Evolutionary conservation across 352 stramenopile species (phyloP).

Genomic region (Phytophthora capsici): DNA sequence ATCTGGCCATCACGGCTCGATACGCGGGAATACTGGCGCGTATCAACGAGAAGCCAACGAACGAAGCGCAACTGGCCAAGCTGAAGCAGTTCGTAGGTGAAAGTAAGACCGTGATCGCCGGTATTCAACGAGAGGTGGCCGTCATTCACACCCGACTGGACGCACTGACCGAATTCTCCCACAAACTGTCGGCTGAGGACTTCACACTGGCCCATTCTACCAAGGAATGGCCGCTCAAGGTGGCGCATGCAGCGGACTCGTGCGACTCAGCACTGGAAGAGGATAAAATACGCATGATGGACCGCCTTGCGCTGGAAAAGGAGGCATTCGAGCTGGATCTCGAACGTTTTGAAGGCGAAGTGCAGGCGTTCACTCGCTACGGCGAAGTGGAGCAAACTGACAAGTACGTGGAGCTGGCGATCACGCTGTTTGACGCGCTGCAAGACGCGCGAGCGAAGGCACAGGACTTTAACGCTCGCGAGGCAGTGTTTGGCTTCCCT

Average conservation of each 20-base stretch:
- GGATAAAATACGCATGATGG: constrained; percentile 95
- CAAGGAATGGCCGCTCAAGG: constrained; percentile 88
- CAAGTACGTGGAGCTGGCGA: constrained; percentile 89
- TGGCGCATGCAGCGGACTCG: constrained; percentile 80
- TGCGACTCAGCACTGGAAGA: constrained; percentile 91
- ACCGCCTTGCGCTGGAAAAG: constrained; percentile 92
- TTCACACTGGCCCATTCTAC: constrained; percentile 90
- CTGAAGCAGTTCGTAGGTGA: constrained; percentile 90
- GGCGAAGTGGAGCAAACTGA: constrained; percentile 90
- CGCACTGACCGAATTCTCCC: constrained; percentile 82
- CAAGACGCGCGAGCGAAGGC: constrained; percentile 92
- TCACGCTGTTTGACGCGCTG: constrained; percentile 89
- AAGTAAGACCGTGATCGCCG: constrained; percentile 79
- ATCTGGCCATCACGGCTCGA: constrained; percentile 87
- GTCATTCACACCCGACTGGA: constrained; percentile 77
- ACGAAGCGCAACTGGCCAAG: constrained; percentile 91
- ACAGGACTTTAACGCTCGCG: constrained; percentile 92
- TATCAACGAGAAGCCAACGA: constrained; percentile 92
- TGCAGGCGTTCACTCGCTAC: constrained; percentile 89
- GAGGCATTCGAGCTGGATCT: constrained; percentile 86
- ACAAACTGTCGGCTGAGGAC: constrained; percentile 90
- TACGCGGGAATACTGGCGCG: constrained; percentile 90
- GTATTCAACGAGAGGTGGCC: constrained; percentile 79
- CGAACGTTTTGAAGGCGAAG: constrained; percentile 89
- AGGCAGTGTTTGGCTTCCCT: constrained; percentile 94